Percentiles rank a stretch among this genome's conserved stretches.
These are phyloP conservation scores for Hypoxylon subgilvum DNA, from an alignment of 495 filamentous ascomycete genomes.

Conservation along the genomic window DNA sequence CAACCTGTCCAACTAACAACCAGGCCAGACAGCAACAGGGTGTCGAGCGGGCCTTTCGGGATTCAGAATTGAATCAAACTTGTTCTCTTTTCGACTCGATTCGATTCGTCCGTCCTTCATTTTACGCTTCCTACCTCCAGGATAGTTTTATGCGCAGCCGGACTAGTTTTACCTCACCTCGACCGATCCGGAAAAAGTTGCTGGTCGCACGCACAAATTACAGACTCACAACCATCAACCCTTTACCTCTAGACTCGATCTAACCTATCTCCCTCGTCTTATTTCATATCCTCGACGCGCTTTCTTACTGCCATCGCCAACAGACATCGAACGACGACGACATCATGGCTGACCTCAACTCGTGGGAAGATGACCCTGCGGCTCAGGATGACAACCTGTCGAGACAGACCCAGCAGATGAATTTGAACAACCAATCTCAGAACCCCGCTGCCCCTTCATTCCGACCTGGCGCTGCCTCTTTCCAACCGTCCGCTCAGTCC, in stretches of 20 bases:
- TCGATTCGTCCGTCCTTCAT: not conserved
- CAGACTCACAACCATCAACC: constrained; percentile 1
- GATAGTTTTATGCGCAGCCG: no score
- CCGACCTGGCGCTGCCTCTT: constrained; percentile 77
- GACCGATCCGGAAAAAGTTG: constrained; percentile 6
- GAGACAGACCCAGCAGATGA: constrained; percentile 78
- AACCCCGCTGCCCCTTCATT: constrained; percentile 57
- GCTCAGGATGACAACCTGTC: constrained; percentile 85
- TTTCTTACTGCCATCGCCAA: not conserved
- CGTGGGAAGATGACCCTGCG: constrained; percentile 94
- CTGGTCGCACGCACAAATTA: constrained; percentile 27
- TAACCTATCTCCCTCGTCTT: not conserved
- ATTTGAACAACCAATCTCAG: constrained; percentile 64
- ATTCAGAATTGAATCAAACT: not conserved
- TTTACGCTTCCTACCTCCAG: no score
- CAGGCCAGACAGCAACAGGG: not conserved
- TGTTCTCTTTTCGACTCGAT: no score
- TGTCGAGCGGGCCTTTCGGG: not conserved
- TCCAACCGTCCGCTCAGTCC: constrained; percentile 75
- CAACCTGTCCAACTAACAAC: not conserved
- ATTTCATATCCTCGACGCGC: not conserved
- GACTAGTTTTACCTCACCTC: no score
- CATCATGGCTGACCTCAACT: constrained; percentile 86
- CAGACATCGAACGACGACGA: not conserved
- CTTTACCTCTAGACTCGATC: not conserved